Conservation (phyloP, 2,329 filamentous ascomycete genomes). For the Nannizziopsis barbatae region DNA sequence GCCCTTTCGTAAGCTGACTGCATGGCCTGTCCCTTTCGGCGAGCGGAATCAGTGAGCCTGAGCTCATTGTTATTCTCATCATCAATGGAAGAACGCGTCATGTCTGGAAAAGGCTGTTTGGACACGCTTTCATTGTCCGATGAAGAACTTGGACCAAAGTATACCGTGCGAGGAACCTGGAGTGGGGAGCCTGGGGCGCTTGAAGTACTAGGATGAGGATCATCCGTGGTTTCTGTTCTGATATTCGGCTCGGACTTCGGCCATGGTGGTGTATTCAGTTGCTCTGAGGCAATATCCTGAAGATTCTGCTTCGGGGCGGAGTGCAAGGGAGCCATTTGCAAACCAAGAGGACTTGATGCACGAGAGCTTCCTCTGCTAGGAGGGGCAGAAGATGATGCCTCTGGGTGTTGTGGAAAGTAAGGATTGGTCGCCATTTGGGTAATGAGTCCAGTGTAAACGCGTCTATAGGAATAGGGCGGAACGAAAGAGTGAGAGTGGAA, state of each 20-base stretch:
- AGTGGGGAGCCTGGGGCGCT: not conserved
- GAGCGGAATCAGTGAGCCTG: not conserved
- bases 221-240: no score
- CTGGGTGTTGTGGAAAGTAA: not conserved
- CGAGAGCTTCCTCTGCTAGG: not conserved
- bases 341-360: not conserved
- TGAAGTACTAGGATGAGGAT: no score
- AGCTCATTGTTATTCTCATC: not conserved
- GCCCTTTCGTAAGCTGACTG: constrained; percentile 27
- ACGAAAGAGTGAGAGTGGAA: no score
- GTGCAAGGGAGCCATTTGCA: constrained; percentile 3
- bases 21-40: constrained; percentile 28
- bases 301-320: not conserved
- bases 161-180: not conserved
- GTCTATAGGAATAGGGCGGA: no score
- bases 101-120: not conserved
- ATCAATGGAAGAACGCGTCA: not conserved
- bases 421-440: not conserved
- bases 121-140: not conserved
- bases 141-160: not conserved
- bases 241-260: not conserved
- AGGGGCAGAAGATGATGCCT: not conserved
- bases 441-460: no score
- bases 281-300: not conserved
- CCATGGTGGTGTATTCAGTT: not conserved